These are phyloP conservation scores for Stephania japonica DNA, from an alignment of 164 flowering plant species.

Conservation along the genomic window DNA sequence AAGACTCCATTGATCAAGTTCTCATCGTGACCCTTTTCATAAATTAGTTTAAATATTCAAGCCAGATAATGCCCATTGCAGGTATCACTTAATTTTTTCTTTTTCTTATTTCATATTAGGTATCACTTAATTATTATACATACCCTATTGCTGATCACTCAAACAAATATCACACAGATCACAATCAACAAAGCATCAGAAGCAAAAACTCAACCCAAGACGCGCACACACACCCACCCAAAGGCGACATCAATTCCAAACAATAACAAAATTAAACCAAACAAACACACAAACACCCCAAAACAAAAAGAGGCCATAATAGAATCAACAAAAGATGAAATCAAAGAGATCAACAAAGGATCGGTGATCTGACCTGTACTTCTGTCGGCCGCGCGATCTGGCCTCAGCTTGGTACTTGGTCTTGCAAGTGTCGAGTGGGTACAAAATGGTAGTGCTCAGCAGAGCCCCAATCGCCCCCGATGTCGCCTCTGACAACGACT, in stretches of 20 bases:
- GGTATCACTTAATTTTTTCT: no score
- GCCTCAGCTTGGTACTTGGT: slow-evolving; percentile 78
- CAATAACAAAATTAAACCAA: not conserved
- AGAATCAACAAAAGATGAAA: not conserved
- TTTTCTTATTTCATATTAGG: no score
- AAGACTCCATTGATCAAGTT: no score
- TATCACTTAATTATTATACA: no score
- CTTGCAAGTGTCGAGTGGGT: slow-evolving; percentile 81
- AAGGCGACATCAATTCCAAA: not conserved
- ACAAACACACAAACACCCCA: not conserved
- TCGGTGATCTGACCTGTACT: slow-evolving; percentile 53
- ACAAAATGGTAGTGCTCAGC: slow-evolving; percentile 67
- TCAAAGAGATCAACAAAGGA: not conserved
- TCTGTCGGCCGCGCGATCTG: slow-evolving; percentile 46
- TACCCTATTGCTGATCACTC: no score
- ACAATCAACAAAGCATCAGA: no score
- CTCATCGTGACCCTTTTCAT: no score
- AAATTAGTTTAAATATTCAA: no score
- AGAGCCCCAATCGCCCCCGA: slow-evolving; percentile 77
- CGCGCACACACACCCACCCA: not conserved
- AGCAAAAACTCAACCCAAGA: no score
- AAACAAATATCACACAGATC: no score
- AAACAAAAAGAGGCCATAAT: not conserved
- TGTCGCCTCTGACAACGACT: slow-evolving; percentile 70
- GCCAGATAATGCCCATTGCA: no score